Evolutionary conservation across 805 yeast genomes (phyloP).

Genomic region (Nakazawaea molendinolei): DNA sequence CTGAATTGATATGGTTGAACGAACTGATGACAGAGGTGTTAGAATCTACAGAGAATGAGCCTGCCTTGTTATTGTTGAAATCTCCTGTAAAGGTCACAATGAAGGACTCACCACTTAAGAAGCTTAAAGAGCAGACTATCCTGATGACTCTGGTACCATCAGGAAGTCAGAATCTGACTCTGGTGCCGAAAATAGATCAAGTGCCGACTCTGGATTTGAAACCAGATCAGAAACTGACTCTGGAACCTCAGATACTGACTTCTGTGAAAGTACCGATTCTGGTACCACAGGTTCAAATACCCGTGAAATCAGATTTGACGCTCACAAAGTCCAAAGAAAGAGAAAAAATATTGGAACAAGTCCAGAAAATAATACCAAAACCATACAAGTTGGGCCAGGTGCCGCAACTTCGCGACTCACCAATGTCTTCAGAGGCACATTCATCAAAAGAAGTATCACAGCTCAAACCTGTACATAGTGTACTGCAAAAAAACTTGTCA

Average conservation of each 20-base stretch:
- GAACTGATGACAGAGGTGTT: conserved; percentile 33
- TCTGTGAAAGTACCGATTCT: not conserved
- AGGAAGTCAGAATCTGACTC: no score
- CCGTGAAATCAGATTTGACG: no score
- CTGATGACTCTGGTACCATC: no score
- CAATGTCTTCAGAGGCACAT: no score
- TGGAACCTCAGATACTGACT: no score
- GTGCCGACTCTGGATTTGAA: no score
- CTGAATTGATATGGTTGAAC: conserved; percentile 34
- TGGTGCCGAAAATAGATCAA: not conserved
- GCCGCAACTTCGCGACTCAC: no score
- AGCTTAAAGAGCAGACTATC: conserved; percentile 18
- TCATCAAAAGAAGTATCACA: not conserved
- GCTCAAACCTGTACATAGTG: not conserved
- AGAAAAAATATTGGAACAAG: conserved; percentile 1
- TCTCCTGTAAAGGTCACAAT: conserved; percentile 19
- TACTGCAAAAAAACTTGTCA: no score
- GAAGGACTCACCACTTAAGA: conserved; percentile 20
- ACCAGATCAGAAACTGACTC: no score
- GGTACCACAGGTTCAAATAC: not conserved
- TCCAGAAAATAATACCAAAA: conserved; percentile 6
- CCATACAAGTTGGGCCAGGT: no score
- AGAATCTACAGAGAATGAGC: conserved; percentile 14
- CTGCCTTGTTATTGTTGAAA: conserved; percentile 8
- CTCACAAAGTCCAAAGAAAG: no score